These are phyloP conservation scores for Pseudocercospora fijiensis DNA, from an alignment of 2,329 filamentous ascomycete genomes.

Conservation along the genomic window DNA sequence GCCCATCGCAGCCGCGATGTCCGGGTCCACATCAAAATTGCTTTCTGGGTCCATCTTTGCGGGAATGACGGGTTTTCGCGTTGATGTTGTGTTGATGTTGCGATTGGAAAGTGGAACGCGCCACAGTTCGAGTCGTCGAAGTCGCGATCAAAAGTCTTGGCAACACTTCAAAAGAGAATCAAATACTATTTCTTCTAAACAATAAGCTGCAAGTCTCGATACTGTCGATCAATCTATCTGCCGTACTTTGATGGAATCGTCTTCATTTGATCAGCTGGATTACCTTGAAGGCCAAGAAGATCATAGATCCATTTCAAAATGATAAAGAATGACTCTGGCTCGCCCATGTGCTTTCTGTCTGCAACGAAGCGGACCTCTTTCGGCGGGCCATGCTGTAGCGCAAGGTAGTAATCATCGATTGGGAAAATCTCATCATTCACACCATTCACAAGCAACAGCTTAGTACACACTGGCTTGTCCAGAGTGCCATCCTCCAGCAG, in stretches of 20 bases:
- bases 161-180: background rate
- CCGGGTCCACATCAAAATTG: slow-evolving; percentile 49
- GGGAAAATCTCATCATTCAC: slow-evolving; percentile 62
- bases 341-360: slow-evolving; percentile 52
- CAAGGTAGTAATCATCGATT: slow-evolving; percentile 59
- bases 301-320: slow-evolving; percentile 52
- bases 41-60: slow-evolving; percentile 27
- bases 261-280: slow-evolving; percentile 47
- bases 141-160: background rate
- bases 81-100: background rate
- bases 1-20: slow-evolving; percentile 68
- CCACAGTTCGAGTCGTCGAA: background rate
- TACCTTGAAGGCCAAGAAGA: slow-evolving; percentile 47
- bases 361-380: slow-evolving; percentile 53
- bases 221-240: slow-evolving; percentile 6
- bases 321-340: slow-evolving; percentile 51
- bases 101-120: background rate
- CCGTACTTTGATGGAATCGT: slow-evolving; percentile 46
- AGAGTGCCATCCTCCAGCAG: slow-evolving; percentile 57
- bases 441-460: slow-evolving; percentile 58
- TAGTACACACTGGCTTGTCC: slow-evolving; percentile 49
- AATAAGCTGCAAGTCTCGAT: background rate
- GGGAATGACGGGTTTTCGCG: background rate
- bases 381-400: slow-evolving; percentile 52
- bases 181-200: background rate